These are phyloP conservation scores for Aegle marmelos DNA, from an alignment of 345 rosid species.

Conservation along the genomic window DNA sequence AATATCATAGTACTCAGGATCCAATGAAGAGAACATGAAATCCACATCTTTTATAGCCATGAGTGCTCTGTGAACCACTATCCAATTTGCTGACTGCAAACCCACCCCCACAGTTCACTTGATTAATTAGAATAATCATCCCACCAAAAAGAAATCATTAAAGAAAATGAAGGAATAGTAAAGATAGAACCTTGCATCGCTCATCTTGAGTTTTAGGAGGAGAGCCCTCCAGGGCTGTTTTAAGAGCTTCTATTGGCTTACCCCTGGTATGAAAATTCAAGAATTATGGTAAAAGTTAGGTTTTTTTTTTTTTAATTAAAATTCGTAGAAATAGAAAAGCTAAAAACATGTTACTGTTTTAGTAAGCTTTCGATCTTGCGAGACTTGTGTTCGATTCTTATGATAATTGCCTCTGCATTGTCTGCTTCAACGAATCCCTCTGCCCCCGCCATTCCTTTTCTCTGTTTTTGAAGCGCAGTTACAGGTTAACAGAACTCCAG, in stretches of 20 bases:
- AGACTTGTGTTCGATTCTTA: conserved; percentile 88
- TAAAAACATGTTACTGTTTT: conserved; percentile 43
- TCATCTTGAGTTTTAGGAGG: conserved; percentile 83
- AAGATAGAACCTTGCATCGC: conserved; percentile 73
- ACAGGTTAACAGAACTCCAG: background rate
- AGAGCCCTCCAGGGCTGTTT: conserved; percentile 90
- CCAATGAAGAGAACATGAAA: conserved; percentile 73
- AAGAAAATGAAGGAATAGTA: background rate
- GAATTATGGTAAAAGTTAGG: background rate
- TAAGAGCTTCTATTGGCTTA: conserved; percentile 74
- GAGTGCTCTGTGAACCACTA: conserved; percentile 78
- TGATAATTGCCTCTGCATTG: conserved; percentile 86
- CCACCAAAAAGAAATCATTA: background rate
- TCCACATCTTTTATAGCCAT: conserved; percentile 94
- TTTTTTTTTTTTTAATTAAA: background rate
- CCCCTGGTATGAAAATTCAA: conserved; percentile 24
- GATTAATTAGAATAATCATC: background rate
- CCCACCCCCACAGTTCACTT: background rate
- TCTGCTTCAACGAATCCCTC: conserved; percentile 69
- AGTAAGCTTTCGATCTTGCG: conserved; percentile 87
- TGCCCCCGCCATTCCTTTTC: conserved; percentile 39
- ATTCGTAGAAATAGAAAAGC: background rate
- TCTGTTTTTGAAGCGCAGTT: background rate
- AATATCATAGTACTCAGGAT: conserved; percentile 87
- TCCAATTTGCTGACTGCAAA: conserved; percentile 85